A percentile compares a stretch with the other conserved stretches of the same genome.
Evolutionary conservation across 192 early-diverging fungal genomes (phyloP).

Genomic region (Dissophora ornata): DNA sequence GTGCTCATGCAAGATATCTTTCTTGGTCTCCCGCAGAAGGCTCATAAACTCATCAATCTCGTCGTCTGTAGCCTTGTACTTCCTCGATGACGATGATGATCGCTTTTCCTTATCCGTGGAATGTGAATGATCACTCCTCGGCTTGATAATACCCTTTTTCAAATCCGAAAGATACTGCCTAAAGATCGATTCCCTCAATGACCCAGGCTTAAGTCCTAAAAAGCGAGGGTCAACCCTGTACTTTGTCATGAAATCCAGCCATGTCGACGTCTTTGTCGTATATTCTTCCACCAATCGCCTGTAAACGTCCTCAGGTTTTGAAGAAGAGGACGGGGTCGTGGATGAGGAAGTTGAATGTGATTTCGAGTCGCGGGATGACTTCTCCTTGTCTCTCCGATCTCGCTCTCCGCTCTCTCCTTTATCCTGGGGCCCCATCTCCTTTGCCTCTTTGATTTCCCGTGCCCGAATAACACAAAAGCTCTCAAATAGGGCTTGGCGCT

Average conservation of each 20-base stretch:
- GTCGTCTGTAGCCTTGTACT: slow-evolving; percentile 54
- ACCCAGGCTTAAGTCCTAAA: slow-evolving; percentile 62
- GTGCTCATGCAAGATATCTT: slow-evolving; percentile 60
- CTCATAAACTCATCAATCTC: slow-evolving; percentile 67
- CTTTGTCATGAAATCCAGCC: slow-evolving; percentile 81
- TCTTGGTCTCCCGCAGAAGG: slow-evolving; percentile 66
- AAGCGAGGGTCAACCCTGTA: slow-evolving; percentile 75
- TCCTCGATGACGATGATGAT: slow-evolving; percentile 20
- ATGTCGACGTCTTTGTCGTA: slow-evolving; percentile 65
- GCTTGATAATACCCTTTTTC: slow-evolving; percentile 50
- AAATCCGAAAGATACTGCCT: slow-evolving; percentile 69
- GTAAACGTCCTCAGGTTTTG: slow-evolving; percentile 66
- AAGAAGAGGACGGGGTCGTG: slow-evolving; percentile 9
- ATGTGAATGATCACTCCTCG: neutral
- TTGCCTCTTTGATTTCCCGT: slow-evolving; percentile 64
- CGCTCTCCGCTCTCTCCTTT: slow-evolving; percentile 7
- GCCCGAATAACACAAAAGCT: slow-evolving; percentile 76
- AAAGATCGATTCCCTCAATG: slow-evolving; percentile 73
- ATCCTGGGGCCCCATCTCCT: slow-evolving; percentile 53
- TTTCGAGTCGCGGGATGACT: slow-evolving; percentile 8
- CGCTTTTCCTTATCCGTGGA: slow-evolving; percentile 5
- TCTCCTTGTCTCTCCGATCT: slow-evolving; percentile 8
- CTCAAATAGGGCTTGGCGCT: slow-evolving; percentile 74
- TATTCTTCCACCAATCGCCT: slow-evolving; percentile 67
- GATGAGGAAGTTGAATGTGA: slow-evolving; percentile 16